Base-by-base conservation (phyloP, 345 rosid genomes). In the Brassica rapa region DNA sequence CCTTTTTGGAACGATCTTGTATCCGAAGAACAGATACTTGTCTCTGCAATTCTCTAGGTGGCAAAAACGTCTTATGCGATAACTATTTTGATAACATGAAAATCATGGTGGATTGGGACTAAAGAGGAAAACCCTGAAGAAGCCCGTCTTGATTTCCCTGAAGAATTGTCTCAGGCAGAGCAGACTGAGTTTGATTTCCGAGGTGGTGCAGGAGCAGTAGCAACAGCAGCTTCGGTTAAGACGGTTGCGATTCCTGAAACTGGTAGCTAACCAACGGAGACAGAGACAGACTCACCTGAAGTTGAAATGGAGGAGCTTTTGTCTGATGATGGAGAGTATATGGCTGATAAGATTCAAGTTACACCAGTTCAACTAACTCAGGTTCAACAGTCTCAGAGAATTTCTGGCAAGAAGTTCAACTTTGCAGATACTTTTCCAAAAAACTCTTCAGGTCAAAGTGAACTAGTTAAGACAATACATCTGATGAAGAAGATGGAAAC, bases 31-130 rank as follows among this genome's bases (percentile, higher is more conserved):
- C 53, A 78, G 15, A 46, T 72, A 72, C n/a, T 57, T 78, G 39
- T 71, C 35, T 16, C 23, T 78, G 83, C 93, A 92, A 15, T 92
- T 92, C 86, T 90, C 98, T 46, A 85, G 88, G 76, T 71, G 93
- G 98, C 55, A 92, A 92, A 86, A 94, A 87, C 51, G 95, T 89
- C 10, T 32, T 69, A 27, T 73, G 82, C 3, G 79, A 80, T 68
- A 79, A 80, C n/a, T 74, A 80, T 65, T 80, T 80, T 80, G 83
- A 80, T 70, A 80, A 75, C 32, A 75, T 80, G 80, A 86, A 92
- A 94, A 65, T 92, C 87, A 53, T 92, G 98, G 97, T 94, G 97
- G 98, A 89, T 92, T 82, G 98, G 98, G 37, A 89, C 81, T 19
- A 86, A 87, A 80, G 95, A 92, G 21, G 91, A 94, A 19, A 94